Conservation (phyloP, 108 stramenopile species). For the Skeletonema potamos region DNA sequence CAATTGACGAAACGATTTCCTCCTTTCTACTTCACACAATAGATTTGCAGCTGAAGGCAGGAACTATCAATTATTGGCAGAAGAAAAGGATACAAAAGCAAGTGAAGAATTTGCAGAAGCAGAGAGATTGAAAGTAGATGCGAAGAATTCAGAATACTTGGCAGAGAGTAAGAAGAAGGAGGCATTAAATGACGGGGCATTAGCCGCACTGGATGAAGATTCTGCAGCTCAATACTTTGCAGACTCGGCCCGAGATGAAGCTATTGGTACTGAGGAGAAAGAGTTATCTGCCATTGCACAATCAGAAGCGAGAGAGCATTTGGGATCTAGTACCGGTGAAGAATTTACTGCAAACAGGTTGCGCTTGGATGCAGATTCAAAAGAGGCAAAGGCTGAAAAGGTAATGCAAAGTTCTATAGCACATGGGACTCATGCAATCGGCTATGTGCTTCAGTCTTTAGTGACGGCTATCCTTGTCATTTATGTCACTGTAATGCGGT, state of each 20-base stretch:
- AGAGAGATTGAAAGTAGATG: slow-evolving; percentile 2
- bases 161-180: slow-evolving; percentile 11
- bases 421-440: slow-evolving; percentile 20
- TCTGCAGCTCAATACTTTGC: slow-evolving; percentile 11
- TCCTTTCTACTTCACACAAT: neutral
- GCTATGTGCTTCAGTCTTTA: slow-evolving; percentile 8
- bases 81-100: slow-evolving; percentile 13
- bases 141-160: slow-evolving; percentile 2
- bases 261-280: slow-evolving; percentile 20
- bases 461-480: slow-evolving; percentile 21
- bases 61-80: slow-evolving; percentile 9
- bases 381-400: slow-evolving; percentile 17
- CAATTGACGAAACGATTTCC: neutral
- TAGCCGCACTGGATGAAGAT: slow-evolving; percentile 24
- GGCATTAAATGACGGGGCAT: slow-evolving; percentile 15
- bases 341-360: slow-evolving; percentile 26
- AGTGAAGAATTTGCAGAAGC: slow-evolving; percentile 4
- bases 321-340: slow-evolving; percentile 25
- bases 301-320: slow-evolving; percentile 18
- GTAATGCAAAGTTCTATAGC: slow-evolving; percentile 14
- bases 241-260: slow-evolving; percentile 23
- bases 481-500: slow-evolving; percentile 19
- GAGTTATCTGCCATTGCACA: slow-evolving; percentile 3
- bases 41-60: slow-evolving; percentile 8
- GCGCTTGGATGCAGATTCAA: slow-evolving; percentile 10